Percentiles rank a stretch among this genome's conserved stretches.
phyloP scores from a whole-genome alignment of 2,329 filamentous ascomycete species.

The Stenocarpella maydis region DNA sequence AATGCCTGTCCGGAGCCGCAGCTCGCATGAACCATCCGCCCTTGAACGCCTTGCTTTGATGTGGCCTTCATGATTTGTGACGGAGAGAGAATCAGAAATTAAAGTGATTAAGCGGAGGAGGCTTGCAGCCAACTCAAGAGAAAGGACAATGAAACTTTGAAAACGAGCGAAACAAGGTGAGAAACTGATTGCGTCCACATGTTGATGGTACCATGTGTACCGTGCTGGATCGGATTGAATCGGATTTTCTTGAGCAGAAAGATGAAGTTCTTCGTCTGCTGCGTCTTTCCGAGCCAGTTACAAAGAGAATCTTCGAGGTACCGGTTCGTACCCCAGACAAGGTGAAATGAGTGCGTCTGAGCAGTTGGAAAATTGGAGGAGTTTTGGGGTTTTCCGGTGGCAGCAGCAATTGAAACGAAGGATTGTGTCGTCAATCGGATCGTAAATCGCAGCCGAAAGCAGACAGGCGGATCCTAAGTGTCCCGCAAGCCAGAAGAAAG shows the following conservation, averaged over 20 bases:
- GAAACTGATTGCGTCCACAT: background rate
- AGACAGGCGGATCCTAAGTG: background rate
- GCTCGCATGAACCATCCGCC: background rate
- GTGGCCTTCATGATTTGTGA: background rate
- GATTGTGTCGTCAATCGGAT: background rate
- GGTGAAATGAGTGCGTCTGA: background rate
- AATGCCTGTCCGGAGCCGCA: background rate
- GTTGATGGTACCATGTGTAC: background rate
- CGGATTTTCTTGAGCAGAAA: background rate
- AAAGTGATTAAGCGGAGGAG: too few relatives aligned
- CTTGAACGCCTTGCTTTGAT: slow-evolving; percentile 3
- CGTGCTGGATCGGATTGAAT: background rate
- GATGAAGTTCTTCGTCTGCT: background rate
- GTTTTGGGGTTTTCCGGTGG: background rate
- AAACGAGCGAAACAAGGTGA: background rate
- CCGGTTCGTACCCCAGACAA: background rate
- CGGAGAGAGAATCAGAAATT: background rate
- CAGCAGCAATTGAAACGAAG: background rate
- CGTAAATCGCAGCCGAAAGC: background rate
- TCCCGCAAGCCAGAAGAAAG: background rate
- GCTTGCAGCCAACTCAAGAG: background rate
- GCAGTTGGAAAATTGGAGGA: background rate
- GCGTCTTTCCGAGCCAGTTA: background rate
- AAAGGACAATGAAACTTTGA: background rate
- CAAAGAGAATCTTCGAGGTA: background rate